Evolutionary conservation across 371 early-diverging fungal genomes (phyloP).

Genomic region (Mucor lusitanicus): DNA sequence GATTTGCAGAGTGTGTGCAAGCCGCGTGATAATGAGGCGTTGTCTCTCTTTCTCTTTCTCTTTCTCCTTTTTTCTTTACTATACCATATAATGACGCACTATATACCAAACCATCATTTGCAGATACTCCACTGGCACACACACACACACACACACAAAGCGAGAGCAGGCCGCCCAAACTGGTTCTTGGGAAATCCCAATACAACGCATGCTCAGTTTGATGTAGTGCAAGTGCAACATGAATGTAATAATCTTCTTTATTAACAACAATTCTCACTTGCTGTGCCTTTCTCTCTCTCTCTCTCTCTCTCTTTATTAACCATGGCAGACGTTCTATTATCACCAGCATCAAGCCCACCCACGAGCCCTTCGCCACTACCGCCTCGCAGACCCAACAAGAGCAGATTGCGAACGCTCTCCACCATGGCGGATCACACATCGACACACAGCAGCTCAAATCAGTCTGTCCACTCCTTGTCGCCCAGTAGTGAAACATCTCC

Average conservation of each 20-base stretch:
- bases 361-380: background rate
- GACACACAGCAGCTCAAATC: background rate
- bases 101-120: too few relatives aligned
- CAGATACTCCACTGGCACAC: too few relatives aligned
- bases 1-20: background rate
- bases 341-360: background rate
- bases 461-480: background rate
- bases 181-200: background rate
- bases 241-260: slow-evolving; percentile 1
- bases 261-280: background rate
- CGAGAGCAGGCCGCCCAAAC: background rate
- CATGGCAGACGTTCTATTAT: background rate
- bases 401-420: slow-evolving; percentile 29
- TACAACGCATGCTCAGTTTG: background rate
- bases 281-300: background rate
- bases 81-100: too few relatives aligned
- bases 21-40: background rate
- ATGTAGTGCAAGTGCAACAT: slow-evolving; percentile 18
- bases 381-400: slow-evolving; percentile 33
- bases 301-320: background rate
- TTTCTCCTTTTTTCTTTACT: background rate
- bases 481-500: background rate
- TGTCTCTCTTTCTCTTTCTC: background rate
- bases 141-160: too few relatives aligned
- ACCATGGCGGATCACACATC: background rate